Percentiles rank a stretch among this genome's conserved stretches.
Conservation (phyloP, 2,329 filamentous ascomycete genomes). For the Fusarium tuaranense region DNA sequence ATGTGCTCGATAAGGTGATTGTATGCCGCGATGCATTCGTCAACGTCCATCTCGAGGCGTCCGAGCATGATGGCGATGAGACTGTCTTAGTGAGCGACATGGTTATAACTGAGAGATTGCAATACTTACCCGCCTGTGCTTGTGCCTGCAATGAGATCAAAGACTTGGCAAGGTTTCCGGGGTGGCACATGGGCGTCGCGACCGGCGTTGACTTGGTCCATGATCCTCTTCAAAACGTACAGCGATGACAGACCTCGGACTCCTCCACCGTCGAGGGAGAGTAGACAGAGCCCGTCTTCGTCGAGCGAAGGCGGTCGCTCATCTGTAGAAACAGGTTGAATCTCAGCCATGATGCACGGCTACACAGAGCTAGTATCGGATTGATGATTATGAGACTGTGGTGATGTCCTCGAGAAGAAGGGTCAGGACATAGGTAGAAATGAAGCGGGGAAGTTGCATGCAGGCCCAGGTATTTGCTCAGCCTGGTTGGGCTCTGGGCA, state of each 20-base stretch:
- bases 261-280: slow-evolving; percentile 6
- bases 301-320: neutral
- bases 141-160: too few species aligned
- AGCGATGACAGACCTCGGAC: slow-evolving; percentile 4
- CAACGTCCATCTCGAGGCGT: too few species aligned
- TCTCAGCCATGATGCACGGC: neutral
- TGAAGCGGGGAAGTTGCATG: neutral
- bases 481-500: neutral
- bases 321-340: neutral
- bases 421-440: neutral
- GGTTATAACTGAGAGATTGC: too few species aligned
- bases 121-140: too few species aligned
- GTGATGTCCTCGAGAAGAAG: neutral
- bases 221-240: neutral
- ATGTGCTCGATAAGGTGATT: too few species aligned
- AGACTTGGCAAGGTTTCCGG: too few species aligned
- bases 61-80: too few species aligned
- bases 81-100: too few species aligned
- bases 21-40: too few species aligned
- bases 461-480: neutral
- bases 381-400: neutral
- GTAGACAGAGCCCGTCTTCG: neutral
- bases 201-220: neutral
- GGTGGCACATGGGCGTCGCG: neutral
- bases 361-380: neutral